Evolutionary conservation across 352 stramenopile species (phyloP), one percentile per base, ranked within the genome.

Genomic region (Phytophthora multivora): DNA sequence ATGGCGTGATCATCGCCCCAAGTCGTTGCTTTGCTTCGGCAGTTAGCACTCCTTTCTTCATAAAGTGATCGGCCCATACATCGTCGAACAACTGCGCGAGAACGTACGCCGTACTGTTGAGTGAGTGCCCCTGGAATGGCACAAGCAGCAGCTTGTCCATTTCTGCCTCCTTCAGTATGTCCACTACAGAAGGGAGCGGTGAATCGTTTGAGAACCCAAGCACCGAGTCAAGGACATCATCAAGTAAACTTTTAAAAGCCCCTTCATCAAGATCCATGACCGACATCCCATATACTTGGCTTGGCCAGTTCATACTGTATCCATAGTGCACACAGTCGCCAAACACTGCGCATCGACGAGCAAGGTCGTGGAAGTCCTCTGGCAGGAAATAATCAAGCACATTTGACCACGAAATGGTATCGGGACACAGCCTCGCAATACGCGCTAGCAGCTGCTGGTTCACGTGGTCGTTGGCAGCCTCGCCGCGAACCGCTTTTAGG

Each of bases 291-390:
- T 36, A 41, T 41, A 73, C 59, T 40, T 73, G 66, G 3, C 49
- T 57, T 13, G 48, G 2, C 53, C 66, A 66, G 21, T 70, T 70
- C 66, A 62, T 73, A 11, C 63, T 72, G 58, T 72, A 72, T 12
- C 40, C 63, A 28, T 72, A 73, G 33, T 70, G 66, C 21, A 70
- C 18, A 42, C 66, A 70, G 13, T 50, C 26, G 0, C 60, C 53
- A 38, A 51, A 21, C 16, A 56, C 31, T 0, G 53, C 70, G 21
- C 66, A 73, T 2, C 66, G 53, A 30, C 66, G 66, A n/a, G 66
- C 66, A 10, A 73, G 25, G n/a, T 73, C 65, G 18, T 66, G 65
- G 19, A 73, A 70, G 33, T 73, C 65, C 16, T 62, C 30, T 8
- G 53, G 49, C 25, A 67, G 36, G 28, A 70, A 66, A 7, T 59